Evolutionary conservation across 495 filamentous ascomycete genomes (phyloP).

Genomic region (Talaromyces proteolyticus): DNA sequence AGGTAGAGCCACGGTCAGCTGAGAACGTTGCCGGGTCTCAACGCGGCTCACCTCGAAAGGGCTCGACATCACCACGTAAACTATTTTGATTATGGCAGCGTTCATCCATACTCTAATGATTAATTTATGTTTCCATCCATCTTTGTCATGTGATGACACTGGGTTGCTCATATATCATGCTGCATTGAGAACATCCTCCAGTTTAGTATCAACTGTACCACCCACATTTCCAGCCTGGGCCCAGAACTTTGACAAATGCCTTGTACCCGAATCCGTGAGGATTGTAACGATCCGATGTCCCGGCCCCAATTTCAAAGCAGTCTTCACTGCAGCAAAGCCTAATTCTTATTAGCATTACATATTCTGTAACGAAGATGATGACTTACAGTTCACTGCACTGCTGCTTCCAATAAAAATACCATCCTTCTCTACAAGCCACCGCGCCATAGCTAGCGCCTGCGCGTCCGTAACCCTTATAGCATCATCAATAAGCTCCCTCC

Average conservation of each 20-base stretch:
- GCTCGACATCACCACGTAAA: slow-evolving; percentile 5
- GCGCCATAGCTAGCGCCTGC: slow-evolving; percentile 87
- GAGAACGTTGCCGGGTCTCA: background rate
- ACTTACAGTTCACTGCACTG: slow-evolving; percentile 87
- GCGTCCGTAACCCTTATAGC: slow-evolving; percentile 87
- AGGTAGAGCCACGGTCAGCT: background rate
- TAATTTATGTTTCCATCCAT: too few relatives aligned
- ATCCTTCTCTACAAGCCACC: slow-evolving; percentile 93
- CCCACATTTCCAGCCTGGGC: slow-evolving; percentile 70
- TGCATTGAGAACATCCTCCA: slow-evolving; percentile 46
- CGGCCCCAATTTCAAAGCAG: slow-evolving; percentile 68
- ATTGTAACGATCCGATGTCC: slow-evolving; percentile 83
- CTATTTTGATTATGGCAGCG: background rate
- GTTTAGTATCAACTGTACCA: slow-evolving; percentile 41
- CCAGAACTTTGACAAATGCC: slow-evolving; percentile 96
- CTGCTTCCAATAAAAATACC: slow-evolving; percentile 93
- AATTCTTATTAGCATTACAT: slow-evolving; percentile 3
- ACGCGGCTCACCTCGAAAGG: background rate
- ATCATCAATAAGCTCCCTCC: slow-evolving; percentile 77
- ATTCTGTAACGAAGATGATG: background rate
- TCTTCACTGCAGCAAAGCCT: slow-evolving; percentile 79
- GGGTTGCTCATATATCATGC: background rate
- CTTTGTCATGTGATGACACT: too few relatives aligned
- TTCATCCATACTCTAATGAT: background rate
- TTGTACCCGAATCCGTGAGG: slow-evolving; percentile 82